Base-by-base conservation (phyloP, 345 rosid species). In the Boechera divaricarpa region DNA sequence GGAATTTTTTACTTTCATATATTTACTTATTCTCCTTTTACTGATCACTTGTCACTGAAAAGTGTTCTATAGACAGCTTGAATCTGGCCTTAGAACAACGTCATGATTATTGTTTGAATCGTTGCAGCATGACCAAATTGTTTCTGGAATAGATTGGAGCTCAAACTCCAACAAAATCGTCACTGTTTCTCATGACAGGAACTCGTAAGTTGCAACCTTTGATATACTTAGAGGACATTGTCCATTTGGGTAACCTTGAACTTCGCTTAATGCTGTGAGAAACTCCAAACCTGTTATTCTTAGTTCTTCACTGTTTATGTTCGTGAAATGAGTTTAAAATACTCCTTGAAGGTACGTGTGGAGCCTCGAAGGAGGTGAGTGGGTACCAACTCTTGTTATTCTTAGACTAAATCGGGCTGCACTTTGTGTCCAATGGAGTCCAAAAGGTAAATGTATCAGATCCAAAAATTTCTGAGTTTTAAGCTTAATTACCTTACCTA, bases 391-490 rank as follows among this genome's bases (percentile, higher is more conserved):
- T 67, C 93, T 95, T 70, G 99, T 95, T 74, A 92, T 95, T 75
- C 99, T 95, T 66, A 85, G 99, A 86, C 90, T 92, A 69, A 95
- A 95, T 80, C 98, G 94, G 72, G 98, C 98, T 57, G 99, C 98
- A 7, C 93, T 95, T 55, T 95, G 99, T 70, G 96, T 90, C 72
- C 91, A 88, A 61, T 95, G 99, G 99, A 91, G 98, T 74, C 98
- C 98, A 54, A 87, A 75, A 85, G 99, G 99, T 92, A 88, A 26
- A 49, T 33, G 67, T 33, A 48, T 18, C 32, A 63, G 24, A 45
- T 63, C 74, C 49, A 38, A 38, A 53, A 44, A 21, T 53, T 39
- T 12, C 10, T 18, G 15, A 68, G 56, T 18, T 48, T 63, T 57
- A 71, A 64, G 64, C 32, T 39, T 55, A 8, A 61, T 65, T 79